Conservation (phyloP, 495 filamentous ascomycete genomes). For the Friedmanniomyces simplex region DNA sequence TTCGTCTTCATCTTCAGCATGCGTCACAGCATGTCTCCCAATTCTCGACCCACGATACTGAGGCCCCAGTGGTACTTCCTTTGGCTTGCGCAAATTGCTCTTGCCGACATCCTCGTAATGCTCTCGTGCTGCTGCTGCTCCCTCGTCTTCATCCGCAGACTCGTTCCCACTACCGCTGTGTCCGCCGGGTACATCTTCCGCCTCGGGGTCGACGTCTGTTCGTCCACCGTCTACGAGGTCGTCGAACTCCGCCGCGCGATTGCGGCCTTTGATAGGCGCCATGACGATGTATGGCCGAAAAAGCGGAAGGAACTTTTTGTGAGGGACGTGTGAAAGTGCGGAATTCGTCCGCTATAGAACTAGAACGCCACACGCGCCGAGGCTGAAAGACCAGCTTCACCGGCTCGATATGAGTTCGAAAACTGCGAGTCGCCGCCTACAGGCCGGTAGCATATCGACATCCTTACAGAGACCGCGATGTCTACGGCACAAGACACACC, state of each 20-base stretch:
- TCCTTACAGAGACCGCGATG: background rate
- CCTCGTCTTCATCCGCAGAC: slow-evolving; percentile 34
- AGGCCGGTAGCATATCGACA: background rate
- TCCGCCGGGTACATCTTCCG: slow-evolving; percentile 40
- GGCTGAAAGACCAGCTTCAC: too few relatives aligned
- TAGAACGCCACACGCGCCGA: background rate
- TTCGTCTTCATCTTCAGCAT: slow-evolving; percentile 32
- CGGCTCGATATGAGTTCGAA: too few relatives aligned
- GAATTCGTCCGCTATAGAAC: background rate
- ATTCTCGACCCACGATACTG: slow-evolving; percentile 73
- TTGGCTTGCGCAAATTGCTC: slow-evolving; percentile 70
- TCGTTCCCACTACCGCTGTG: slow-evolving; percentile 44
- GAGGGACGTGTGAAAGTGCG: background rate
- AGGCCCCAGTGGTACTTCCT: slow-evolving; percentile 56
- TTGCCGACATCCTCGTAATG: slow-evolving; percentile 81
- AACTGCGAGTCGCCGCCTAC: background rate
- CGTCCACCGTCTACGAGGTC: slow-evolving; percentile 12
- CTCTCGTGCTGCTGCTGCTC: slow-evolving; percentile 51
- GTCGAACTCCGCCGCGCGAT: slow-evolving; percentile 5
- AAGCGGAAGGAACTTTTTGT: background rate
- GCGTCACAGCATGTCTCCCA: slow-evolving; percentile 57
- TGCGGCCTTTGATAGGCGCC: slow-evolving; percentile 6
- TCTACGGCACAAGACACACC: background rate
- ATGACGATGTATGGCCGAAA: background rate
- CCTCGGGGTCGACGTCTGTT: slow-evolving; percentile 77